Conservation (phyloP, 805 yeast species). For the Crinitomyces ghanaensis region DNA sequence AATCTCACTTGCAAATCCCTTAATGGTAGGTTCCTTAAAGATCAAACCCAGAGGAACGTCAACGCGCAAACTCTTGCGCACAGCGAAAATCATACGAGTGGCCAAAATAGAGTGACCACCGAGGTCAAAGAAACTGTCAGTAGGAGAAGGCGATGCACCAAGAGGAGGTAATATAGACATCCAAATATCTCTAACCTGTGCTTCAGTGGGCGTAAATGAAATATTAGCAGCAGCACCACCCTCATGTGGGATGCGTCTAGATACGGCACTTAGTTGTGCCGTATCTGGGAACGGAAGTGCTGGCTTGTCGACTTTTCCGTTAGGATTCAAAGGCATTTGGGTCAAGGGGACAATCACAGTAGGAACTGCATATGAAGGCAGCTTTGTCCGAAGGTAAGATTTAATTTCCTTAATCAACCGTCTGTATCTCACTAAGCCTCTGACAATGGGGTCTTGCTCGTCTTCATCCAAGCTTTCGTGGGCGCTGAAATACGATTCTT, state of each 20-base stretch:
- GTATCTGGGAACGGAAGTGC: constrained; percentile 90
- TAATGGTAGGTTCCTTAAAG: constrained; percentile 80
- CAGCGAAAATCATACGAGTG: constrained; percentile 89
- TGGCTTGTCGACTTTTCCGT: constrained; percentile 97
- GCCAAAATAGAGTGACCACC: constrained; percentile 98
- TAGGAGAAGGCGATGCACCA: constrained; percentile 64
- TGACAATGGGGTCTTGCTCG: constrained; percentile 48
- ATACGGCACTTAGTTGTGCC: constrained; percentile 70
- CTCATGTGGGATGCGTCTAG: constrained; percentile 31
- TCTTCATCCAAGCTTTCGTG: constrained; percentile 30
- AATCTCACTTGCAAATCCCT: constrained; percentile 64
- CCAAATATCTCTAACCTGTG: constrained; percentile 73
- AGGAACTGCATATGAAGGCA: constrained; percentile 92
- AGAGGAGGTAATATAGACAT: constrained; percentile 68
- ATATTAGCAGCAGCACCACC: constrained; percentile 31
- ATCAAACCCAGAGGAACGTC: constrained; percentile 85
- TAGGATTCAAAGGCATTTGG: constrained; percentile 87
- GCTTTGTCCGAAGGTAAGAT: constrained; percentile 70
- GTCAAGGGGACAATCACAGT: constrained; percentile 78
- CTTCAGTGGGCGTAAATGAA: constrained; percentile 50
- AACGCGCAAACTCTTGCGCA: constrained; percentile 64
- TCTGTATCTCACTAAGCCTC: constrained; percentile 66
- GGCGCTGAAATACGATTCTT: constrained; percentile 33
- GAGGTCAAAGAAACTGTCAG: constrained; percentile 88
- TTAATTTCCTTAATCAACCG: constrained; percentile 72